Evolutionary conservation across 495 filamentous ascomycete species (phyloP).

Genomic region (Echria macrotheca): DNA sequence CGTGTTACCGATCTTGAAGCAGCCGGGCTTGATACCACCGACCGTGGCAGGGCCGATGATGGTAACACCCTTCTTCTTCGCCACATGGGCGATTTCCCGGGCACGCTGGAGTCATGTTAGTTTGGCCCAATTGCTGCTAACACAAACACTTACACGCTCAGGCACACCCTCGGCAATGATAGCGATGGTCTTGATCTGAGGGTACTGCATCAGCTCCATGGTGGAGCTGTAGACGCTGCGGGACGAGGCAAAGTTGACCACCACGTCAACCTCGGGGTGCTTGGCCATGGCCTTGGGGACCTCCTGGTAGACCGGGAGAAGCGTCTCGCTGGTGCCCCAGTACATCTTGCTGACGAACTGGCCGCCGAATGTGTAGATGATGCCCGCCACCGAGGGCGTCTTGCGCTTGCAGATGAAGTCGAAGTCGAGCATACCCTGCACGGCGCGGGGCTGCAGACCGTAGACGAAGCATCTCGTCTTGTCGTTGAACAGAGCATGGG

Average conservation of each 20-base stretch:
- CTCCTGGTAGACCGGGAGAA: slow-evolving; percentile 96
- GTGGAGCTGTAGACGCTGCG: slow-evolving; percentile 97
- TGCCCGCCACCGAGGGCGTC: slow-evolving; percentile 94
- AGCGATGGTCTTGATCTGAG: slow-evolving; percentile 95
- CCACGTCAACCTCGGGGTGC: slow-evolving; percentile 93
- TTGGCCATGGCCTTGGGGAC: slow-evolving; percentile 92
- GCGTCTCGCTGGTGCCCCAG: slow-evolving; percentile 99
- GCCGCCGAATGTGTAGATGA: slow-evolving; percentile 99
- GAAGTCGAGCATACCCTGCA: slow-evolving; percentile 99
- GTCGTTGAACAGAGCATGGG: slow-evolving; percentile 90
- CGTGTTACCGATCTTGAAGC: slow-evolving; percentile 99
- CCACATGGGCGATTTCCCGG: slow-evolving; percentile 92
- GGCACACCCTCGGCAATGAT: slow-evolving; percentile 99
- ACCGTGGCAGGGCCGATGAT: slow-evolving; percentile 98
- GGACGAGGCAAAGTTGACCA: slow-evolving; percentile 99
- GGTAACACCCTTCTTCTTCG: slow-evolving; percentile 95
- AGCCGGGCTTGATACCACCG: slow-evolving; percentile 98
- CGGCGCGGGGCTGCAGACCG: slow-evolving; percentile 93
- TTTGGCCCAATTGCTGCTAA: no score
- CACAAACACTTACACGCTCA: slow-evolving; percentile 87
- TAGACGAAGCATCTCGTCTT: slow-evolving; percentile 99
- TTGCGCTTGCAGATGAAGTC: slow-evolving; percentile 99
- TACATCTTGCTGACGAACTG: slow-evolving; percentile 99
- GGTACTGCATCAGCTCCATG: slow-evolving; percentile 95
- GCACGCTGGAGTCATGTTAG: slow-evolving; percentile 57